A percentile compares a stretch with the other conserved stretches of the same genome.
phyloP scores from a whole-genome alignment of 108 stramenopile genomes.

The Skeletonema grethae region DNA sequence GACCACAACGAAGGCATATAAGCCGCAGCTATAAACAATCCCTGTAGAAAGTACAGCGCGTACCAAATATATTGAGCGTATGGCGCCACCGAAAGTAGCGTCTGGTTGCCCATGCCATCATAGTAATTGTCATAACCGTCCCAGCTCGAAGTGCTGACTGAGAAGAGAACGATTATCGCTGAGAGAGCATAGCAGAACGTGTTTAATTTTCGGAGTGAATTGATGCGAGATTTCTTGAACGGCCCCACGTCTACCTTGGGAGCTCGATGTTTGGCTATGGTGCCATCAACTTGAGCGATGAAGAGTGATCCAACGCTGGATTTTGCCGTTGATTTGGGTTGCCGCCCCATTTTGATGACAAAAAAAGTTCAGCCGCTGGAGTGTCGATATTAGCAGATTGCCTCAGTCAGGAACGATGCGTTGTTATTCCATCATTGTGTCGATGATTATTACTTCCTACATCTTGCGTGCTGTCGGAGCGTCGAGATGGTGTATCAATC shows the following conservation, averaged over 20 bases:
- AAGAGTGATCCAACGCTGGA: neutral
- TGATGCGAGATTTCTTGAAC: neutral
- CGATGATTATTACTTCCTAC: no score
- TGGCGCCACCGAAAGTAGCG: neutral
- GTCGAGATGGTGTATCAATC: no score
- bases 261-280: neutral
- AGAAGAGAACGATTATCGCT: neutral
- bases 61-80: neutral
- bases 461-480: no score
- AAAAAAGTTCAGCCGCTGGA: no score
- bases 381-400: no score
- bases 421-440: no score
- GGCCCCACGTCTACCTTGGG: neutral
- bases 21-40: neutral
- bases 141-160: neutral
- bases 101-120: neutral
- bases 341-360: no score
- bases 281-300: neutral
- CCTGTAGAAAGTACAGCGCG: neutral
- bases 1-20: neutral
- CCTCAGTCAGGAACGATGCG: no score
- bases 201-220: neutral
- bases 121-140: neutral
- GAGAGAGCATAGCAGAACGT: neutral
- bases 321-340: no score